Evolutionary conservation across 768 basidiomycete species (phyloP), one percentile per base, ranked within the genome.

Genomic region (Xerocomellus amylosporus): DNA sequence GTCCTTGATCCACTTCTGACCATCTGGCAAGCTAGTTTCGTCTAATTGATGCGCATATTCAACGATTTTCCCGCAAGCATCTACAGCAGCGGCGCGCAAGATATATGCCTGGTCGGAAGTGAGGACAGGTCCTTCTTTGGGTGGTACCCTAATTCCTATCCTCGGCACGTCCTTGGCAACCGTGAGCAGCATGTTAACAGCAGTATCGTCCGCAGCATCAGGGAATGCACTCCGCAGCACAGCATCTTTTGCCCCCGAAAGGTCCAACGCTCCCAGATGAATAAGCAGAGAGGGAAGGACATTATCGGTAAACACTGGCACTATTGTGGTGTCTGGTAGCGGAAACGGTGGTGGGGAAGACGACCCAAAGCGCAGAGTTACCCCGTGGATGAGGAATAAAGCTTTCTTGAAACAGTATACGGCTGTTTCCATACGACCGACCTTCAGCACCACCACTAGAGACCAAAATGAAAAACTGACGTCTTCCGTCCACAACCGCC

Each of bases 391-490:
- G 48, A 94, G 79, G 70, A 92, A 91, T 31, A 96, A 74, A 2
- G 88, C 91, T 65, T 94, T 96, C 71, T 93, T 93, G 79, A 93
- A 91, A 65, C 90, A 83, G 71, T 91, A 94, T 22, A 93, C 77
- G n/a, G 82, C 90, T 92, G 34, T 52, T 40, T 42, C 36, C 48
- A 43, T 22, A 40, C 22, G 31, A 46, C 24, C 15, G 36, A 30
- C 44, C 46, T 43, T 46, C 4, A 53, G 46, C 36, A 20, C 14
- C 22, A 57, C 43, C 40, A 45, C 22, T 38, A 28, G 20, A n/a
- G 36, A 46, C 40, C 37, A 53, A 49, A 36, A 54, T 61, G 45
- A 56, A 50, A 46, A 30, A 65, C 71, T 59, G 49, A 90, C 90
- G 79, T 69, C 79, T 75, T 31, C 78, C 83, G 40, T 88, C 70